A percentile compares a stretch with the other conserved stretches of the same genome.
These are phyloP conservation scores for Penstemon eatonii DNA, from an alignment of 257 asterid species.

Conservation along the genomic window DNA sequence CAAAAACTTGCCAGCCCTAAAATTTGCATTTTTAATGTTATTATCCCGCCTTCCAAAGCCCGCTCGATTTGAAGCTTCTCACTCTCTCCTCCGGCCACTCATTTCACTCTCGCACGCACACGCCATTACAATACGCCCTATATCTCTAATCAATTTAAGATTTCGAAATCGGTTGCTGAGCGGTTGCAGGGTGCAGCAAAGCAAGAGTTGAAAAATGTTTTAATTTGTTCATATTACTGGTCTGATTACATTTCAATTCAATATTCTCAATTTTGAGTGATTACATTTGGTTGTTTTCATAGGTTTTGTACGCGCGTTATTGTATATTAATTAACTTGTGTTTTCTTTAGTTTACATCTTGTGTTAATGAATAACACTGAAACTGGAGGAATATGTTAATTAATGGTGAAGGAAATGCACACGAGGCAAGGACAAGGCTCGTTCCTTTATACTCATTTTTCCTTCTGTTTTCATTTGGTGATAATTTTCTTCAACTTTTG, in stretches of 20 bases:
- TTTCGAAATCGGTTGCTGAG: background rate
- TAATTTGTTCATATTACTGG: too few species aligned
- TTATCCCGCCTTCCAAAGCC: constrained; percentile 58
- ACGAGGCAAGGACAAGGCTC: constrained; percentile 41
- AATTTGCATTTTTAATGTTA: constrained; percentile 16
- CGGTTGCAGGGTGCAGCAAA: background rate
- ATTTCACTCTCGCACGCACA: background rate
- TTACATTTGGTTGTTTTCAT: too few species aligned
- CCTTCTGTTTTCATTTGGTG: background rate
- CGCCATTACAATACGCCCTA: background rate
- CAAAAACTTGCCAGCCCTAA: constrained; percentile 23
- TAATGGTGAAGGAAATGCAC: constrained; percentile 39
- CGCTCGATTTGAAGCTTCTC: constrained; percentile 39
- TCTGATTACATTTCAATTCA: too few species aligned
- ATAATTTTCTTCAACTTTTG: background rate
- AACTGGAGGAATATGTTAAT: constrained; percentile 30
- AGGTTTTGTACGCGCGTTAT: too few species aligned
- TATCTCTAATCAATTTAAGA: background rate
- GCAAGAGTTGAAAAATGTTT: too few species aligned
- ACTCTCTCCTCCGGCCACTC: background rate
- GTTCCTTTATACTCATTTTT: constrained; percentile 16
- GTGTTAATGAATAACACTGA: constrained; percentile 26
- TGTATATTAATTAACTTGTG: background rate
- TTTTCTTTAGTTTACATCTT: background rate
- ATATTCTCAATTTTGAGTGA: too few species aligned